phyloP scores from a whole-genome alignment of 2,329 filamentous ascomycete genomes.

The Lachnellula willkommii region DNA sequence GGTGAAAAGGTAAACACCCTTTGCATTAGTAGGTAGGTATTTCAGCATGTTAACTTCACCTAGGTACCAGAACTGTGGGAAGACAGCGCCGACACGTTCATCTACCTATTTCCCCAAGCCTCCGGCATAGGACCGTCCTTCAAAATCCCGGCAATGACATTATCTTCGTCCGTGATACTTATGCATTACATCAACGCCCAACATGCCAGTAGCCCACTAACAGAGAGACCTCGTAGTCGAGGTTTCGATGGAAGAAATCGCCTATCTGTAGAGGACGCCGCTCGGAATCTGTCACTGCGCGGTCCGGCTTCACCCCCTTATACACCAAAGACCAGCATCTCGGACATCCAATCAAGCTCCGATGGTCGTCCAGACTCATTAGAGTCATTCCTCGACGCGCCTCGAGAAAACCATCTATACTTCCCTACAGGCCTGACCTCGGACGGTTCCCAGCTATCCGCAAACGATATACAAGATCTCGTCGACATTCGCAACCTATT shows the following conservation, averaged over 20 bases:
- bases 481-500: constrained; percentile 60
- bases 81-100: constrained; percentile 50
- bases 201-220: background rate
- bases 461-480: constrained; percentile 49
- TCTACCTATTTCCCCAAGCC: constrained; percentile 51
- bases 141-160: constrained; percentile 50
- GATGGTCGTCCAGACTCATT: constrained; percentile 21
- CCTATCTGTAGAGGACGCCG: constrained; percentile 47
- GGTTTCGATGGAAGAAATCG: constrained; percentile 41
- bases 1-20: constrained; percentile 47
- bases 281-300: constrained; percentile 32
- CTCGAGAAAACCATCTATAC: constrained; percentile 47
- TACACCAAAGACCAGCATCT: constrained; percentile 18
- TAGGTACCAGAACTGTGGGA: constrained; percentile 64
- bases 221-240: constrained; percentile 24
- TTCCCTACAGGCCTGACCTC: constrained; percentile 37
- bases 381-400: constrained; percentile 26
- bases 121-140: constrained; percentile 53
- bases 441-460: constrained; percentile 29
- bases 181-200: constrained; percentile 13
- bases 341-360: constrained; percentile 16
- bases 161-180: constrained; percentile 43
- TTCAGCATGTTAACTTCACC: constrained; percentile 9
- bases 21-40: background rate
- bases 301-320: constrained; percentile 36